Conservation (phyloP, 2,329 filamentous ascomycete species). For the Diaporthe capsici region DNA sequence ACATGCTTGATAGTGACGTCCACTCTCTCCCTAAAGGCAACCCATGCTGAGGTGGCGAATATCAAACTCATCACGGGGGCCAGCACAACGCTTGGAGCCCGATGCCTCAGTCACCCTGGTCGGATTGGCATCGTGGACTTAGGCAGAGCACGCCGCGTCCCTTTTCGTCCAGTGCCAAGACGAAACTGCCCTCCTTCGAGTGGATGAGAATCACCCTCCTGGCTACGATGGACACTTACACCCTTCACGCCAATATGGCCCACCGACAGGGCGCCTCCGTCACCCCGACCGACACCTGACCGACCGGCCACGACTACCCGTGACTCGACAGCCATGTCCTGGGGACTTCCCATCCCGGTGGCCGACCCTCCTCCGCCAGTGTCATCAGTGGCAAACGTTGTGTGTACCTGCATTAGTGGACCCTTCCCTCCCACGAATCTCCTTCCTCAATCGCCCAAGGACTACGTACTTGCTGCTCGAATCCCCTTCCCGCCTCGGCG, state of each 20-base stretch:
- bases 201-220: background rate
- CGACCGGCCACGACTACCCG: background rate
- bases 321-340: background rate
- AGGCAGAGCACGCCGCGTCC: background rate
- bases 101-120: conserved; percentile 17
- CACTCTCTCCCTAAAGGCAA: background rate
- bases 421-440: background rate
- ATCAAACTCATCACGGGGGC: background rate
- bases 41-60: conserved; percentile 5
- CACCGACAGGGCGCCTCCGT: background rate
- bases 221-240: background rate
- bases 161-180: background rate
- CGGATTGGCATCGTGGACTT: background rate
- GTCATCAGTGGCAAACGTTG: background rate
- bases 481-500: background rate
- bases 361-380: background rate
- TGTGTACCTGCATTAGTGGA: conserved; percentile 28
- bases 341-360: background rate
- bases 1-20: background rate
- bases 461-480: background rate
- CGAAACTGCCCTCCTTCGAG: background rate
- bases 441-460: background rate
- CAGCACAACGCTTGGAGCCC: background rate
- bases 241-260: background rate
- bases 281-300: background rate